Evolutionary conservation across 2,329 filamentous ascomycete genomes (phyloP), one percentile per base, ranked within the genome.

Genomic region (Penicillium sp.): DNA sequence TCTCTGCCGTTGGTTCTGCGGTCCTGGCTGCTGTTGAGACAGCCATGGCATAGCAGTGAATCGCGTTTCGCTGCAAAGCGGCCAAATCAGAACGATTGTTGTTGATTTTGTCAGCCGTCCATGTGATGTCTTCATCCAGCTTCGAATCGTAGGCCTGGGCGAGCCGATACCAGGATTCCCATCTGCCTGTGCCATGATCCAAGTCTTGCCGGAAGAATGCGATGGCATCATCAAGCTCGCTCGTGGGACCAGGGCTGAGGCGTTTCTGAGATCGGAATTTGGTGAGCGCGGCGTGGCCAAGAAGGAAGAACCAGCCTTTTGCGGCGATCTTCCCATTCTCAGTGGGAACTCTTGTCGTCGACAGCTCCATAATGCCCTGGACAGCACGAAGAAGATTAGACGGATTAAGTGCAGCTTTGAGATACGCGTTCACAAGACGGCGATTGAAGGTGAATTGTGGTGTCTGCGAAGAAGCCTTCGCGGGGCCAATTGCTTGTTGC

Each of bases 61-160:
- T 91, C 1, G 89, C 85, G 60, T 82, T 83, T 28, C 89, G 82
- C 66, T 95, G 89, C 53, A 87, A 80, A 43, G 82, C 83, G 19
- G 89, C 80, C 37, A 95, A 71, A 50, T 95, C 89, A 3, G 76
- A 73, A 47, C 87, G 83, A 60, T 87, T 86, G 65, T 87, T 92
- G 70, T 95, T 95, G 71, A 95, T 85, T 69, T 95, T 95, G 59
- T 95, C 89, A 0, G 89, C 88, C 16, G 86, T 87, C 90, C 90
- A 95, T 4, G 91, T 81, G 4, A 95, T 87, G 6, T 85, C 82
- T 67, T 95, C 90, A 55, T 95, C 90, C 12, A 95, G 75, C 61
- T 95, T 89, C 42, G 88, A 86, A 68, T 95, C 90, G 62, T 89
- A 91, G 41, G 87, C 89, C 67, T 95, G 89, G 0, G 86, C 90